Conservation (phyloP, 2,329 filamentous ascomycete species). For the Botrytis medusae region DNA sequence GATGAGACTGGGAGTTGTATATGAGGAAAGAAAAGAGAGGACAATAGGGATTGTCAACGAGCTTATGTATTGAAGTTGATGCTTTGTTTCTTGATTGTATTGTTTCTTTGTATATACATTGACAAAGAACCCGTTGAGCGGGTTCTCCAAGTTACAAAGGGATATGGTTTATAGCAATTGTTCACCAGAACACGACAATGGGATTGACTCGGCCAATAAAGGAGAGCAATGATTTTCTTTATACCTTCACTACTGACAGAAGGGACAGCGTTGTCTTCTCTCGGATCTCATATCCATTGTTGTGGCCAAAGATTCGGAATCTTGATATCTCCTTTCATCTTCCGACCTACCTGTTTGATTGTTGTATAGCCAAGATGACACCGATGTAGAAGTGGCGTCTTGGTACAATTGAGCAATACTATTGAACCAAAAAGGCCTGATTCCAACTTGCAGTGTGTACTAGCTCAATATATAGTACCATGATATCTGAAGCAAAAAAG, state of each 20-base stretch:
- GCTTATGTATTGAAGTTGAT: conserved; percentile 13
- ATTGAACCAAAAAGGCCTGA: background rate
- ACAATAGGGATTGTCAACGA: conserved; percentile 26
- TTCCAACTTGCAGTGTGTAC: background rate
- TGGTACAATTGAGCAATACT: background rate
- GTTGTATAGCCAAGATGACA: background rate
- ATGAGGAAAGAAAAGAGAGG: background rate
- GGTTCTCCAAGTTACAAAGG: background rate
- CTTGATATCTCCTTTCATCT: background rate
- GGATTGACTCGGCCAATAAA: background rate
- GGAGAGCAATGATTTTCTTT: background rate
- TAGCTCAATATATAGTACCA: too few species aligned
- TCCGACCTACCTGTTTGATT: background rate
- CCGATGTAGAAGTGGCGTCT: background rate
- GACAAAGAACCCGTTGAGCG: background rate
- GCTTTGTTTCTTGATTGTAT: conserved; percentile 10
- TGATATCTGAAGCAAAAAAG: background rate
- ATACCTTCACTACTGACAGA: background rate
- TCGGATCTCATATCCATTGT: background rate
- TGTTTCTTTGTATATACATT: background rate
- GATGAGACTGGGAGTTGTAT: background rate
- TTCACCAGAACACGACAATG: background rate
- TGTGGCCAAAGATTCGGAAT: background rate
- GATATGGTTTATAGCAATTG: background rate
- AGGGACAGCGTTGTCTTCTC: background rate